Conservation (phyloP, 2,329 filamentous ascomycete species). For the Arthrocladium fulminans region DNA sequence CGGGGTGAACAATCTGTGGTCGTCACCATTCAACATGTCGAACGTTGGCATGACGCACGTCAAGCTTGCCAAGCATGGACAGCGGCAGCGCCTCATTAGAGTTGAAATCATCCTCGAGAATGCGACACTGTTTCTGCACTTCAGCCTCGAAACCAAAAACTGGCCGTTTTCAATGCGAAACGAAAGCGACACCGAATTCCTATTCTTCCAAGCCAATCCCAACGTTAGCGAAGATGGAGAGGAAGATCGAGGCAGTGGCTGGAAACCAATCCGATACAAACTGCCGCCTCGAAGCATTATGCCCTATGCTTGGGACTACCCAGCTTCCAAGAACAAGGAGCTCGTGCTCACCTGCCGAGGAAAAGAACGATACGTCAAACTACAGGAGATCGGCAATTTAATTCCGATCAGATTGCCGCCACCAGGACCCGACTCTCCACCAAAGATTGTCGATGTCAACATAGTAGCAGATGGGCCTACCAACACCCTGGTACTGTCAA, state of each 20-base stretch:
- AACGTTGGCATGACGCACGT: constrained; percentile 87
- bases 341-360: constrained; percentile 71
- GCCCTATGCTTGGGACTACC: constrained; percentile 99
- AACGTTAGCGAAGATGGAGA: constrained; percentile 84
- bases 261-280: constrained; percentile 86
- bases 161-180: constrained; percentile 99
- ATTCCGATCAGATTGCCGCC: constrained; percentile 83
- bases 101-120: constrained; percentile 87
- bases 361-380: constrained; percentile 81
- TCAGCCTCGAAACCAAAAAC: constrained; percentile 83
- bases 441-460: constrained; percentile 93
- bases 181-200: constrained; percentile 92
- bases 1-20: constrained; percentile 94
- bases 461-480: constrained; percentile 92
- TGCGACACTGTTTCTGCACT: constrained; percentile 84
- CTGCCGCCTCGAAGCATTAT: constrained; percentile 92
- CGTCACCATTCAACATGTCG: constrained; percentile 93
- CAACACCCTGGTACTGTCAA: constrained; percentile 86
- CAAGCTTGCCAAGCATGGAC: constrained; percentile 83
- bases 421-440: constrained; percentile 50
- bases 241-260: constrained; percentile 66
- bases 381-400: constrained; percentile 92
- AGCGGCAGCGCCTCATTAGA: constrained; percentile 78
- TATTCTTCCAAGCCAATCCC: constrained; percentile 91
- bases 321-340: constrained; percentile 92